A percentile compares a stretch with the other conserved stretches of the same genome.
phyloP scores from a whole-genome alignment of 345 rosid genomes.

The Cardamine resedifolia region DNA sequence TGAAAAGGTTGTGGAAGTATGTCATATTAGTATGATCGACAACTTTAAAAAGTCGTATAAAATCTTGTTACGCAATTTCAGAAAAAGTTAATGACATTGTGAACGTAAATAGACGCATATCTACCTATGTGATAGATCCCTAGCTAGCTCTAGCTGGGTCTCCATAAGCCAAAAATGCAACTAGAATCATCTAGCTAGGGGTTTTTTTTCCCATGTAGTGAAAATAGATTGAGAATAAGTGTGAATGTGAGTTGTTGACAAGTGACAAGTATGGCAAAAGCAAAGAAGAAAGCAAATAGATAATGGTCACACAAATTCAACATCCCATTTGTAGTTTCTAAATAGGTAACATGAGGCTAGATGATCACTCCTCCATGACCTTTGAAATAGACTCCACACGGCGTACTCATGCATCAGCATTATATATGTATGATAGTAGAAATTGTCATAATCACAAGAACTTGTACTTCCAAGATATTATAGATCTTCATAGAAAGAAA shows the following conservation, averaged over 20 bases:
- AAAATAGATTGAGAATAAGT: conserved; percentile 18
- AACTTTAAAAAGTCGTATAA: conserved; percentile 21
- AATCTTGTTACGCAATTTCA: conserved; percentile 4
- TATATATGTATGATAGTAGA: no score
- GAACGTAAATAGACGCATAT: conserved; percentile 17
- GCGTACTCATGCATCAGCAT: no score
- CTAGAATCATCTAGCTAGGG: conserved; percentile 14
- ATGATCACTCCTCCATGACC: conserved; percentile 21
- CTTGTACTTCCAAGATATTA: conserved; percentile 12
- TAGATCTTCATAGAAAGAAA: conserved; percentile 2
- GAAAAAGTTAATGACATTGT: not conserved
- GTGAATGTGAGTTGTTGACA: conserved; percentile 27
- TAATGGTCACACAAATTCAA: conserved; percentile 29
- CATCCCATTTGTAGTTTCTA: conserved; percentile 32
- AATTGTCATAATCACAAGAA: not conserved
- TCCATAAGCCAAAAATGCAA: conserved; percentile 4
- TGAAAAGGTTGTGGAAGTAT: not conserved
- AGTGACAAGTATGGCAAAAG: conserved; percentile 32
- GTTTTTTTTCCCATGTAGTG: conserved; percentile 18
- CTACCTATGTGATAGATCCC: conserved; percentile 30
- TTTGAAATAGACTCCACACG: conserved; percentile 27
- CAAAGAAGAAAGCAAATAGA: conserved; percentile 27
- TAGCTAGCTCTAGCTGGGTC: conserved; percentile 29
- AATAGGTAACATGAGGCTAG: conserved; percentile 35
- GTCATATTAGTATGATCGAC: not conserved